These are phyloP conservation scores for Rhipidocladum racemiflorum DNA, from an alignment of 176 grass and related monocot genomes.

Conservation along the genomic window DNA sequence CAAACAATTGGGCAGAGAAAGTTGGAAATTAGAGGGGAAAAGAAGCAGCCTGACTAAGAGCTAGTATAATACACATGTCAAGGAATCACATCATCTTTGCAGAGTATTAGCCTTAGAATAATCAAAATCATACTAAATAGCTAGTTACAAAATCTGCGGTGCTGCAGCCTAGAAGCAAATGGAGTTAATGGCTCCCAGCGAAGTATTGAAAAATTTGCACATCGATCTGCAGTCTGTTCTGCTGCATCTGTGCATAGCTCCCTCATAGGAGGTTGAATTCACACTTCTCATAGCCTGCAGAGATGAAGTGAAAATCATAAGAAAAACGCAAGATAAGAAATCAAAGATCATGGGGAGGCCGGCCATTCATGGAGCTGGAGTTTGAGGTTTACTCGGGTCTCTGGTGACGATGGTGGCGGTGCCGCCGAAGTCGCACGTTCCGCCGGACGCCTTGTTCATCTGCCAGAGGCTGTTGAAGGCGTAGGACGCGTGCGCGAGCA, in stretches of 20 bases:
- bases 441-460: conserved; percentile 50
- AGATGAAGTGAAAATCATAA: background rate
- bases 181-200: background rate
- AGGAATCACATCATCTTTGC: conserved; percentile 40
- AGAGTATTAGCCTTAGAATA: conserved; percentile 32
- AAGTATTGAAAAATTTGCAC: conserved; percentile 11
- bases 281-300: conserved; percentile 64
- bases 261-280: conserved; percentile 47
- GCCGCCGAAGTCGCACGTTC: conserved; percentile 81
- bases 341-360: background rate
- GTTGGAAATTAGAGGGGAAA: conserved; percentile 14
- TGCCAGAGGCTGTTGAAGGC: conserved; percentile 95
- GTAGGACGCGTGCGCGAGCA: conserved; percentile 74
- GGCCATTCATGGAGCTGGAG: background rate
- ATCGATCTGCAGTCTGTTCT: background rate
- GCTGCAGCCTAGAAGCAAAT: conserved; percentile 19
- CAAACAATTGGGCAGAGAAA: conserved; percentile 16
- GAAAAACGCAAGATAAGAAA: background rate
- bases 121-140: conserved; percentile 30
- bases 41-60: background rate
- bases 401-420: conserved; percentile 76
- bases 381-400: conserved; percentile 36
- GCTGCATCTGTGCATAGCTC: conserved; percentile 1
- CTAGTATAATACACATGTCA: conserved; percentile 20
- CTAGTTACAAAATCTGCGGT: conserved; percentile 53